Percentiles rank a stretch among this genome's conserved stretches.
Evolutionary conservation across 2,329 filamentous ascomycete genomes (phyloP).

Genomic region (Aquanectria penicillioides): DNA sequence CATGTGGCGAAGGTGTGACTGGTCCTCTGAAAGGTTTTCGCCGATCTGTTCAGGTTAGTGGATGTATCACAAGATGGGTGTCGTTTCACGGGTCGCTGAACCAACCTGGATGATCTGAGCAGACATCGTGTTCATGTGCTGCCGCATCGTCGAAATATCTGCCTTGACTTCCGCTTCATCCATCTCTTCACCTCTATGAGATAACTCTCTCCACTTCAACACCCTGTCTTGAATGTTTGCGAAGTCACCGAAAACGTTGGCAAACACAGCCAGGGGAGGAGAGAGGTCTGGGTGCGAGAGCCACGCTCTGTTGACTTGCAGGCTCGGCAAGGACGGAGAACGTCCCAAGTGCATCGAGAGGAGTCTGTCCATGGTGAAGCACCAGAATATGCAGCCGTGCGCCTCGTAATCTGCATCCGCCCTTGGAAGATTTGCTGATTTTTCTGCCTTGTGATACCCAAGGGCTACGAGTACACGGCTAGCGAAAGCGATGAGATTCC

Average conservation of each 20-base stretch:
- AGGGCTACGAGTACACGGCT: slow-evolving; percentile 6
- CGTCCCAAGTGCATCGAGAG: slow-evolving; percentile 8
- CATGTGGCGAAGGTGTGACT: background rate
- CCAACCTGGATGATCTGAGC: slow-evolving; percentile 1
- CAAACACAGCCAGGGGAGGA: background rate
- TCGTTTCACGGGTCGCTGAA: too few relatives aligned
- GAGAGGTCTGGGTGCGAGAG: slow-evolving; percentile 6
- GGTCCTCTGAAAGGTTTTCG: background rate
- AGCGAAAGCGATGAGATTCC: slow-evolving; percentile 7
- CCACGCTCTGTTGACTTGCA: slow-evolving; percentile 10
- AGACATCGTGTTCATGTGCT: slow-evolving; percentile 1
- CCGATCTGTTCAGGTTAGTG: background rate
- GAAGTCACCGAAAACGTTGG: slow-evolving; percentile 7
- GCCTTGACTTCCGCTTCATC: background rate
- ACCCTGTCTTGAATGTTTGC: slow-evolving; percentile 7
- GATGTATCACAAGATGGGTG: too few relatives aligned
- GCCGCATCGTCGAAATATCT: background rate
- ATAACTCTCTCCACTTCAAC: background rate
- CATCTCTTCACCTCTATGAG: background rate
- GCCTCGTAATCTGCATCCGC: slow-evolving; percentile 4
- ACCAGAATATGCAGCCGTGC: slow-evolving; percentile 6
- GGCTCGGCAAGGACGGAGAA: background rate
- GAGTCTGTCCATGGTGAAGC: slow-evolving; percentile 3
- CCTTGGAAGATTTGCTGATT: background rate
- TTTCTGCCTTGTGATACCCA: slow-evolving; percentile 8